phyloP scores from a whole-genome alignment of 2,329 filamentous ascomycete genomes.

The Penicillium hesseltinei region DNA sequence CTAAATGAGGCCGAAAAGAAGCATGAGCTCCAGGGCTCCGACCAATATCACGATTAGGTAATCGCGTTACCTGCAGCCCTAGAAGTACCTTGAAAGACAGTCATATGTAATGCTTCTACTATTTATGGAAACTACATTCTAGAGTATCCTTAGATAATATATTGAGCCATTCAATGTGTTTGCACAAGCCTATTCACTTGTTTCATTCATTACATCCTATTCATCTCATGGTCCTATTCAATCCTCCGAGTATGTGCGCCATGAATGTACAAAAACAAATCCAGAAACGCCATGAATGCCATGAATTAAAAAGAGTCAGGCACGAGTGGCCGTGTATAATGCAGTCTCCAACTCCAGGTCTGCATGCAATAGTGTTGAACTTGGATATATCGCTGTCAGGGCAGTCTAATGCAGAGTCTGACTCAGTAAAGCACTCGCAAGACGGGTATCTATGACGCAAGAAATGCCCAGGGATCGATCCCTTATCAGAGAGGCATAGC shows the following conservation, averaged over 20 bases:
- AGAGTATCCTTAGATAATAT: neutral
- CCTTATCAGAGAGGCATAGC: constrained; percentile 1
- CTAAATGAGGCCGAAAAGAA: constrained; percentile 21
- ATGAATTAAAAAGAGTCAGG: constrained; percentile 3
- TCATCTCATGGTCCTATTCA: constrained; percentile 1
- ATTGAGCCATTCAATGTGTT: neutral
- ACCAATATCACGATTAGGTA: constrained; percentile 16
- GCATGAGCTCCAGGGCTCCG: constrained; percentile 15
- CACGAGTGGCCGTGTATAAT: constrained; percentile 12
- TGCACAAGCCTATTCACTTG: neutral
- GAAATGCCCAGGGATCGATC: constrained; percentile 1
- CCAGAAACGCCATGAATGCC: constrained; percentile 10
- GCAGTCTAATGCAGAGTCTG: constrained; percentile 15
- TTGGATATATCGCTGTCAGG: constrained; percentile 16
- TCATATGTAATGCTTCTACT: neutral
- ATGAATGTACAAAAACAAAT: constrained; percentile 8
- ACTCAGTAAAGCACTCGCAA: constrained; percentile 10
- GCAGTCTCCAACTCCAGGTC: constrained; percentile 17
- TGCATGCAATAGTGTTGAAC: constrained; percentile 25
- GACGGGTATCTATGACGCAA: constrained; percentile 12
- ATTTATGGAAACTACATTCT: neutral
- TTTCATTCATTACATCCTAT: constrained; percentile 1
- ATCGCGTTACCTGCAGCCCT: neutral
- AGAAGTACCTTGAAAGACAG: neutral
- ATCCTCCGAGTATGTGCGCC: constrained; percentile 2